Evolutionary conservation across 768 basidiomycete species (phyloP).

Genomic region (Mycena maculata): DNA sequence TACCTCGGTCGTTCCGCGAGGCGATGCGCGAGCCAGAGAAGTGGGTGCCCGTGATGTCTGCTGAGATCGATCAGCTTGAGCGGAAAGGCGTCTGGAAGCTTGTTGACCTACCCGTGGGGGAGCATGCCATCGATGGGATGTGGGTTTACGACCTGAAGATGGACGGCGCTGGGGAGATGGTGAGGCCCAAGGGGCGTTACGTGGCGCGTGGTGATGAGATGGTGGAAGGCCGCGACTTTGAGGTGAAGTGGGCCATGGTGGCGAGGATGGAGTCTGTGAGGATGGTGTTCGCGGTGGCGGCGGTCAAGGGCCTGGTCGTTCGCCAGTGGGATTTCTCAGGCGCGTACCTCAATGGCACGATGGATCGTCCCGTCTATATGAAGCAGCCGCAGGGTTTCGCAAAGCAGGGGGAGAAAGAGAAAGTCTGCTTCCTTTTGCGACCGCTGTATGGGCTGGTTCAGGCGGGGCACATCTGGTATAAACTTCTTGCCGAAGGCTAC

Average conservation of each 20-base stretch:
- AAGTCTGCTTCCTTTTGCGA: slow-evolving; percentile 19
- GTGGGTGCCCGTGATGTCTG: slow-evolving; percentile 19
- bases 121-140: slow-evolving; percentile 8
- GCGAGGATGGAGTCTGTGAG: slow-evolving; percentile 16
- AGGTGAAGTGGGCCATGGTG: slow-evolving; percentile 27
- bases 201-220: slow-evolving; percentile 37
- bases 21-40: slow-evolving; percentile 16
- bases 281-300: slow-evolving; percentile 13
- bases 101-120: slow-evolving; percentile 13
- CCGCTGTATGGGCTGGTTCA: not conserved
- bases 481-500: not conserved
- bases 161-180: slow-evolving; percentile 44
- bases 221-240: slow-evolving; percentile 9
- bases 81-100: slow-evolving; percentile 8
- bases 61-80: slow-evolving; percentile 12
- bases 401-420: slow-evolving; percentile 27
- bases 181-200: slow-evolving; percentile 51
- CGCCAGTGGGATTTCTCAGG: slow-evolving; percentile 24
- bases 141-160: slow-evolving; percentile 47
- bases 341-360: slow-evolving; percentile 13
- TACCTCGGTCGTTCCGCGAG: slow-evolving; percentile 9
- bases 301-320: not conserved
- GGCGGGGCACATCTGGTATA: not conserved
- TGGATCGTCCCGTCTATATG: slow-evolving; percentile 20
- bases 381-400: slow-evolving; percentile 18